Evolutionary conservation across 768 basidiomycete genomes (phyloP).

Genomic region (Gloeostereum incarnatum): DNA sequence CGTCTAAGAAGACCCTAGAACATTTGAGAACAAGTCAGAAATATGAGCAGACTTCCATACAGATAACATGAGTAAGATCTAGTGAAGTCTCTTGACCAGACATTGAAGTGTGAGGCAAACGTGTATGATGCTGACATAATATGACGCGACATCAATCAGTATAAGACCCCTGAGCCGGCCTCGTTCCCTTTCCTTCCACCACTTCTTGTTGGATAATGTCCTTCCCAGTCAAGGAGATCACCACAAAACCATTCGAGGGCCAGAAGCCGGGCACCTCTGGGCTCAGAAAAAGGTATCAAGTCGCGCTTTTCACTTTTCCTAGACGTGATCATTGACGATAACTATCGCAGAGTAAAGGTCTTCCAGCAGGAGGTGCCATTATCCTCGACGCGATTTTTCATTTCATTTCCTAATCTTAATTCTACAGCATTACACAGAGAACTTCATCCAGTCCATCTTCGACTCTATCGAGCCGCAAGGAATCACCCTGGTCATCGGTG

Average conservation of each 20-base stretch:
- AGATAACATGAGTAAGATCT: slow-evolving; percentile 61
- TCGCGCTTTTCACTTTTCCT: slow-evolving; percentile 6
- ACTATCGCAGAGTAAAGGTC: slow-evolving; percentile 73
- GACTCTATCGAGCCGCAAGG: slow-evolving; percentile 78
- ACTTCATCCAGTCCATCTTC: slow-evolving; percentile 93
- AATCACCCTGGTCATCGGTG: slow-evolving; percentile 87
- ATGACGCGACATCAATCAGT: slow-evolving; percentile 2
- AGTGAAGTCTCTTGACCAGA: slow-evolving; percentile 35
- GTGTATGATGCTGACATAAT: not conserved
- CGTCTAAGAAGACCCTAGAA: slow-evolving; percentile 29
- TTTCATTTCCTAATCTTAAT: slow-evolving; percentile 6
- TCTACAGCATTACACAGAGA: slow-evolving; percentile 92
- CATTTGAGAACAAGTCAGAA: slow-evolving; percentile 1
- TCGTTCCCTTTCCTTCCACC: not conserved
- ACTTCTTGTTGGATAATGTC: too few species aligned
- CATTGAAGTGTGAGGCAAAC: slow-evolving; percentile 1
- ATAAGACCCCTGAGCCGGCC: not conserved
- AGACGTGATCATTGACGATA: slow-evolving; percentile 12
- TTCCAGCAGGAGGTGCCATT: slow-evolving; percentile 87
- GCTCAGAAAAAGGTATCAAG: slow-evolving; percentile 78
- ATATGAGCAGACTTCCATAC: slow-evolving; percentile 26
- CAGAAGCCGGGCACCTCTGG: slow-evolving; percentile 99
- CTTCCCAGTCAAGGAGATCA: slow-evolving; percentile 51
- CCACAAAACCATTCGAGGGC: slow-evolving; percentile 83
- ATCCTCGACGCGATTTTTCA: slow-evolving; percentile 8